Evolutionary conservation across 2,329 filamentous ascomycete genomes (phyloP).

Genomic region (Phaeosphaeriaceae sp.): DNA sequence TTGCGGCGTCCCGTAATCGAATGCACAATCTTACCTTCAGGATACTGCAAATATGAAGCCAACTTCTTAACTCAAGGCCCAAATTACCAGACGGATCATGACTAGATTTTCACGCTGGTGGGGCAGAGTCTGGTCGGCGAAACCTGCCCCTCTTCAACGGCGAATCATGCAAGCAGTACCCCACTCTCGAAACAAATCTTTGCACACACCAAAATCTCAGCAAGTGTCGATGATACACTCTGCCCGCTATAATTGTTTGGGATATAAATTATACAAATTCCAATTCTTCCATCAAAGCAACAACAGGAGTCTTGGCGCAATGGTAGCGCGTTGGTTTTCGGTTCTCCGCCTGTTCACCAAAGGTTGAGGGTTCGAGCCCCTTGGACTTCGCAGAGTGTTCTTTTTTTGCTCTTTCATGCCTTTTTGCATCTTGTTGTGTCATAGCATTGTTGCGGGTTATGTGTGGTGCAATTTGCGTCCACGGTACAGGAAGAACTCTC

Average conservation of each 20-base stretch:
- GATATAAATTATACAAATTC: background rate
- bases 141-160: background rate
- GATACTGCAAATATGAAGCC: no score
- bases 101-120: background rate
- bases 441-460: no score
- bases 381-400: conserved; percentile 19
- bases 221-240: background rate
- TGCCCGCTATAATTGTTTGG: background rate
- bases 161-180: background rate
- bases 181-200: background rate
- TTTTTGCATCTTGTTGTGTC: conserved; percentile 1
- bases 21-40: background rate
- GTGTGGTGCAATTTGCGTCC: no score
- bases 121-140: background rate
- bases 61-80: no score
- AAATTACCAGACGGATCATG: no score
- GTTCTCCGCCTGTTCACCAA: conserved; percentile 26
- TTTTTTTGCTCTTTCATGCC: conserved; percentile 20
- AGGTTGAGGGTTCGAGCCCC: conserved; percentile 35
- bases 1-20: background rate
- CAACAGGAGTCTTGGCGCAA: conserved; percentile 31
- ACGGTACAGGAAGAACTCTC: no score
- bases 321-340: conserved; percentile 41
- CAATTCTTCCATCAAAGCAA: conserved; percentile 6
- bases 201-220: background rate